Conservation (phyloP, 805 yeast genomes). For the Wickerhamiella galacta region DNA sequence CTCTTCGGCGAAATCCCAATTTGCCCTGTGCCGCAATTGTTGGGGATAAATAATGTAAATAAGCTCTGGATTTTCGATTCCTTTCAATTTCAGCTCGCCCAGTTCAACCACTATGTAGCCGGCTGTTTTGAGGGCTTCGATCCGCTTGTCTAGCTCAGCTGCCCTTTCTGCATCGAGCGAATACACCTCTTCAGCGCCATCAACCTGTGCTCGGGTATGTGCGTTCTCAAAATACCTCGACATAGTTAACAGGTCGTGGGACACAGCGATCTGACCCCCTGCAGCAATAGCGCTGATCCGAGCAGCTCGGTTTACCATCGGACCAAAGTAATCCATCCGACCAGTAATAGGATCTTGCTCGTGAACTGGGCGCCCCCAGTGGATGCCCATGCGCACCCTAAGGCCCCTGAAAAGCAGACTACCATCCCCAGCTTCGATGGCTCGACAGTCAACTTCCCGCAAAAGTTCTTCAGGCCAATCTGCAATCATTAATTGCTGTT, state of each 20-base stretch:
- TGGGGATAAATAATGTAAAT: slow-evolving; percentile 67
- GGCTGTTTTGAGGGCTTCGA: slow-evolving; percentile 32
- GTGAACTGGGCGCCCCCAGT: slow-evolving; percentile 96
- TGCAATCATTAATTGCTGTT: slow-evolving; percentile 60
- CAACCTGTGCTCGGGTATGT: slow-evolving; percentile 29
- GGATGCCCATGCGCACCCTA: slow-evolving; percentile 94
- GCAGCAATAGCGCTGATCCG: slow-evolving; percentile 89
- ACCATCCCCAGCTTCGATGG: slow-evolving; percentile 45
- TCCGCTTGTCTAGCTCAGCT: not conserved
- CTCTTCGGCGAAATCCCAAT: slow-evolving; percentile 8
- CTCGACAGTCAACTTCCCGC: slow-evolving; percentile 68
- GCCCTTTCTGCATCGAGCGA: not conserved
- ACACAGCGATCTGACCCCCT: slow-evolving; percentile 92
- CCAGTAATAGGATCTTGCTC: slow-evolving; percentile 88
- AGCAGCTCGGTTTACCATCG: slow-evolving; percentile 92
- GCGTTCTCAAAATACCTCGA: slow-evolving; percentile 20
- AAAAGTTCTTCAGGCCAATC: slow-evolving; percentile 95
- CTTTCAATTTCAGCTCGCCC: slow-evolving; percentile 84
- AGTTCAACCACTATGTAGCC: slow-evolving; percentile 53
- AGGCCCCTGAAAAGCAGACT: slow-evolving; percentile 66
- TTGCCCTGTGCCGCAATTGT: slow-evolving; percentile 37
- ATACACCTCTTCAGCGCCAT: not conserved
- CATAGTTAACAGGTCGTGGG: slow-evolving; percentile 66
- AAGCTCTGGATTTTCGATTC: slow-evolving; percentile 81
- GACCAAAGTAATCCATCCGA: slow-evolving; percentile 98